Evolutionary conservation across 179 eudicot genomes (phyloP).

Genomic region (Nepenthes alata): DNA sequence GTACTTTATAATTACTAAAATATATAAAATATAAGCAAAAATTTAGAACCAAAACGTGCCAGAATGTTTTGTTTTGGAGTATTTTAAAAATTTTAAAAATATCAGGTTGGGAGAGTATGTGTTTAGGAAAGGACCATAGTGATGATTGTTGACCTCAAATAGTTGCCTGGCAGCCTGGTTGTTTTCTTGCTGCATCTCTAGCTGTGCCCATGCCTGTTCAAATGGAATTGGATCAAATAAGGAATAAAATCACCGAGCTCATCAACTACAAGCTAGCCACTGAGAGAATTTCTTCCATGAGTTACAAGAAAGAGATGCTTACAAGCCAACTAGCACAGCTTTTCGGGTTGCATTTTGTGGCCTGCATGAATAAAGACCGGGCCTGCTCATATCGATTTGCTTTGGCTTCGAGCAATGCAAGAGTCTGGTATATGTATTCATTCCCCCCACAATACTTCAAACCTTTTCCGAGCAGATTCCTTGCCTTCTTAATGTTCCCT

Average conservation of each 20-base stretch:
- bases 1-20: not conserved
- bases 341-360: slow-evolving; percentile 77
- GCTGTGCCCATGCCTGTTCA: slow-evolving; percentile 89
- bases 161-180: slow-evolving; percentile 49
- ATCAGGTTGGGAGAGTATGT: no score
- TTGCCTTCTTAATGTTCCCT: slow-evolving; percentile 78
- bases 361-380: slow-evolving; percentile 76
- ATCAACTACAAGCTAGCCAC: not conserved
- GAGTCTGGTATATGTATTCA: slow-evolving; percentile 86
- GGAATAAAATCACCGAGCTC: not conserved
- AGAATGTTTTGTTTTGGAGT: not conserved
- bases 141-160: slow-evolving; percentile 52
- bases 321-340: slow-evolving; percentile 99
- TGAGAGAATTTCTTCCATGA: not conserved
- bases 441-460: slow-evolving; percentile 79
- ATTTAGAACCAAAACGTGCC: not conserved
- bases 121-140: not conserved
- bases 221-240: not conserved
- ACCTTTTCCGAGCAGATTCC: slow-evolving; percentile 75
- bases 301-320: slow-evolving; percentile 15
- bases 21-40: no score
- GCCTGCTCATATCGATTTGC: slow-evolving; percentile 81
- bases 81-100: no score
- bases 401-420: slow-evolving; percentile 84
- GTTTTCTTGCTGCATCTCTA: slow-evolving; percentile 80